Percentiles rank a stretch among this genome's conserved stretches.
Conservation (phyloP, 2,329 filamentous ascomycete genomes). For the Hymenoscyphus repandus region DNA sequence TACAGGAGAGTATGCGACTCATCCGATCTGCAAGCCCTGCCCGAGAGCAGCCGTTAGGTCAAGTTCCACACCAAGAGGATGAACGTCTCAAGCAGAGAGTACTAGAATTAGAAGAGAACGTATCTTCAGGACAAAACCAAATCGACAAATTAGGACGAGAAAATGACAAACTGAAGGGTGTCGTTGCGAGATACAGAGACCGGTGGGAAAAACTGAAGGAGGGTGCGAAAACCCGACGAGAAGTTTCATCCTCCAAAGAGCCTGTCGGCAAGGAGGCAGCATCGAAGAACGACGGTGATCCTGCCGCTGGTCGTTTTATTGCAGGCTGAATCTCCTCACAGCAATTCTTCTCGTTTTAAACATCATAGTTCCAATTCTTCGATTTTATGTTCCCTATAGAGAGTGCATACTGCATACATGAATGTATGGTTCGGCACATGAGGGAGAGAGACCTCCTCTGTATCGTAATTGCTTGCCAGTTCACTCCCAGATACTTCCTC, state of each 20-base stretch:
- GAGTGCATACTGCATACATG: too few species aligned
- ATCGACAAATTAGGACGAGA: slow-evolving; percentile 58
- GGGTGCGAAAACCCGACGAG: slow-evolving; percentile 45
- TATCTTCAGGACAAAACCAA: slow-evolving; percentile 52
- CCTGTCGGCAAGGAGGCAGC: slow-evolving; percentile 5
- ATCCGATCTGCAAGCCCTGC: slow-evolving; percentile 52
- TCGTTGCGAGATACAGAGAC: slow-evolving; percentile 53
- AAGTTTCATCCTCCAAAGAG: slow-evolving; percentile 17
- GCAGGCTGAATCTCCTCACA: neutral
- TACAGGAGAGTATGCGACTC: slow-evolving; percentile 76
- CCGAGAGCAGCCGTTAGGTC: slow-evolving; percentile 20
- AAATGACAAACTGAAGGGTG: slow-evolving; percentile 52
- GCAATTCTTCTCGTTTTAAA: too few species aligned
- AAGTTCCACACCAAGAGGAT: slow-evolving; percentile 30
- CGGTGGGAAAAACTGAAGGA: slow-evolving; percentile 67
- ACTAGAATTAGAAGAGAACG: slow-evolving; percentile 62
- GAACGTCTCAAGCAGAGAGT: slow-evolving; percentile 45
- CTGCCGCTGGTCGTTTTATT: neutral
- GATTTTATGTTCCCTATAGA: too few species aligned
- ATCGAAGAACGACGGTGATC: slow-evolving; percentile 11
- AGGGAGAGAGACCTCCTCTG: too few species aligned
- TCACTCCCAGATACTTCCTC: too few species aligned
- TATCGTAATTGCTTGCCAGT: too few species aligned
- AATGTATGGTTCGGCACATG: too few species aligned
- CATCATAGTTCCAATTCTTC: too few species aligned